Evolutionary conservation across 257 asterid genomes (phyloP).

Genomic region (Fraxinus cuspidata): DNA sequence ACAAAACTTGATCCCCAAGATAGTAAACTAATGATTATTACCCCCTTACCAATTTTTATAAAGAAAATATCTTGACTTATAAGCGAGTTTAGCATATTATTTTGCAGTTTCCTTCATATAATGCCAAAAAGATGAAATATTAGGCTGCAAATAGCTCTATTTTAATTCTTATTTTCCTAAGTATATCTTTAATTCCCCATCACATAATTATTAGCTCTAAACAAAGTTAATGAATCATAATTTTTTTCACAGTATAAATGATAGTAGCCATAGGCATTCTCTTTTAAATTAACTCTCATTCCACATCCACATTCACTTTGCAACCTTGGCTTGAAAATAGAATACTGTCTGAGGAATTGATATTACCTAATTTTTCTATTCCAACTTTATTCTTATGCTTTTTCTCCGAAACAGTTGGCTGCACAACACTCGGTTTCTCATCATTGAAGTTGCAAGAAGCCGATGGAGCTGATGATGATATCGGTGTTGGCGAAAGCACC

Average conservation of each 20-base stretch:
- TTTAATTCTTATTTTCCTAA: not conserved
- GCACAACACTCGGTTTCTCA: conserved; percentile 42
- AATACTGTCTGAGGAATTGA: conserved; percentile 4
- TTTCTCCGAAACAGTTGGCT: conserved; percentile 52
- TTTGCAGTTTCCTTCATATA: not conserved
- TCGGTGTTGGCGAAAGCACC: conserved; percentile 49
- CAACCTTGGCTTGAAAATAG: not conserved
- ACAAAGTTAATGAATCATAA: not conserved
- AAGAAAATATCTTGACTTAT: not conserved
- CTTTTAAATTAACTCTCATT: not conserved
- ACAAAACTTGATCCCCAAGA: not conserved
- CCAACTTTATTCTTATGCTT: conserved; percentile 64
- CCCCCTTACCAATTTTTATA: not conserved
- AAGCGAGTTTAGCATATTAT: not conserved
- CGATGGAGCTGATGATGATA: conserved; percentile 55
- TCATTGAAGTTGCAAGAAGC: conserved; percentile 40
- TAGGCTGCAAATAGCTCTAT: not conserved
- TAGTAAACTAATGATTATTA: not conserved
- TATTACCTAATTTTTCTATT: conserved; percentile 66
- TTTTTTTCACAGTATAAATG: no score
- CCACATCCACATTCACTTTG: not conserved
- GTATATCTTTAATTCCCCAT: not conserved
- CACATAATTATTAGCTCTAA: not conserved
- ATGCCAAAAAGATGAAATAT: not conserved
- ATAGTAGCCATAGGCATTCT: not conserved